These are phyloP conservation scores for Calonectria ilicicola DNA, from an alignment of 2,329 filamentous ascomycete genomes.

Conservation along the genomic window DNA sequence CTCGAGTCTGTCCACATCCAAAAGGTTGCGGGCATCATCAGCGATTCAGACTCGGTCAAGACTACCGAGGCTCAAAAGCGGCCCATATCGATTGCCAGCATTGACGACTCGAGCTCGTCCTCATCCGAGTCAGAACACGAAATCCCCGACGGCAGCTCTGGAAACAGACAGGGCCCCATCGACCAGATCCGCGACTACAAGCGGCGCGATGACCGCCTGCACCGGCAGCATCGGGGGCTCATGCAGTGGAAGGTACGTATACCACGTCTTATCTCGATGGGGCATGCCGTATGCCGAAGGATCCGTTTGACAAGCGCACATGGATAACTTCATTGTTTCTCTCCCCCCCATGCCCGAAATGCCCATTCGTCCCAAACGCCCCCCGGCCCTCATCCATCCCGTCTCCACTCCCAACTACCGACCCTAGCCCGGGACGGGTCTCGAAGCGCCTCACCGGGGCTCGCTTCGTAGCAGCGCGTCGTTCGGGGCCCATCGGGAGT, in stretches of 20 bases:
- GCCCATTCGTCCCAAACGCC: background rate
- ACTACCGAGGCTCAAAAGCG: conserved; percentile 4
- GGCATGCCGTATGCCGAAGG: background rate
- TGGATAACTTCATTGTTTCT: background rate
- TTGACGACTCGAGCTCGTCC: conserved; percentile 43
- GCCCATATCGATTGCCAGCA: conserved; percentile 34
- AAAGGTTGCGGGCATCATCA: conserved; percentile 50
- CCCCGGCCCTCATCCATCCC: background rate
- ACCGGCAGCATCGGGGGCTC: conserved; percentile 74
- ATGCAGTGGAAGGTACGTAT: conserved; percentile 75
- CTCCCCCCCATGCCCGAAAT: background rate
- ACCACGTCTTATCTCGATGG: background rate
- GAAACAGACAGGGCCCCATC: conserved; percentile 58
- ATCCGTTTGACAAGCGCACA: background rate
- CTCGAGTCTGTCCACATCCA: conserved; percentile 47
- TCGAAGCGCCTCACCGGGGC: conserved; percentile 16
- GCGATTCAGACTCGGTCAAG: conserved; percentile 41
- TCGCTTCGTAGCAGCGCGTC: conserved; percentile 5
- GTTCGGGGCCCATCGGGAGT: conserved; percentile 7
- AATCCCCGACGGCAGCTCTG: conserved; percentile 51
- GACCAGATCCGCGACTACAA: conserved; percentile 71
- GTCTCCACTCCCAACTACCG: background rate
- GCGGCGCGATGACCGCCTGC: conserved; percentile 68
- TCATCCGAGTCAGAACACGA: conserved; percentile 47
- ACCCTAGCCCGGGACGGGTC: conserved; percentile 17